A percentile compares a stretch with the other conserved stretches of the same genome.
These are phyloP conservation scores for Fusarium sp. DNA, from an alignment of 2,329 filamentous ascomycete species.

Conservation along the genomic window DNA sequence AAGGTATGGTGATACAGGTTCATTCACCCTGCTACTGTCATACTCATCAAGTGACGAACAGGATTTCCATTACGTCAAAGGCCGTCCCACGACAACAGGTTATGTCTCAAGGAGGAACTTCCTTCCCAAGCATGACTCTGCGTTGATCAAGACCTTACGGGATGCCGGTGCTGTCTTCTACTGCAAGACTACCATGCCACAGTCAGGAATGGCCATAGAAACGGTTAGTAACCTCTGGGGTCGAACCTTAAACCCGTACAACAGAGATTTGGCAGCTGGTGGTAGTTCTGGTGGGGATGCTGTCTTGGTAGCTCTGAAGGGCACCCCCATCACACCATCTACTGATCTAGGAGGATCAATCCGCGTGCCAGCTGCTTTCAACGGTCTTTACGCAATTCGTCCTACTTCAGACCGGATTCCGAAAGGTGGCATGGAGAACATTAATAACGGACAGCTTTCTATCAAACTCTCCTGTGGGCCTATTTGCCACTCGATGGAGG, in stretches of 20 bases:
- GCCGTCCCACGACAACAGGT: constrained; percentile 67
- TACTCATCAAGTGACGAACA: not conserved
- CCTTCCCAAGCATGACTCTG: constrained; percentile 65
- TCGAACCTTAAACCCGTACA: constrained; percentile 72
- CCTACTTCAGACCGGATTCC: constrained; percentile 41
- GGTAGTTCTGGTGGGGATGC: constrained; percentile 71
- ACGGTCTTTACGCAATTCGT: constrained; percentile 48
- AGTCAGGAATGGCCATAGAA: constrained; percentile 66
- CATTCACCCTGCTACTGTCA: not conserved
- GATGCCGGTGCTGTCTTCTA: constrained; percentile 75
- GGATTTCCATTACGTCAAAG: constrained; percentile 59
- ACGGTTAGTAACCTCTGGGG: constrained; percentile 74
- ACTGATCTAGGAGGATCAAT: constrained; percentile 55
- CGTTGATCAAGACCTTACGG: constrained; percentile 69
- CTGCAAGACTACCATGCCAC: constrained; percentile 77
- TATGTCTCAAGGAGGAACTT: constrained; percentile 68
- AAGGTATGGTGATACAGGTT: constrained; percentile 43
- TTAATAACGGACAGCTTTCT: constrained; percentile 35
- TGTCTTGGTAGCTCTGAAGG: constrained; percentile 54
- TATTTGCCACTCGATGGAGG: constrained; percentile 13
- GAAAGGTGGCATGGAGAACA: constrained; percentile 26
- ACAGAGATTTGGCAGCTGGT: constrained; percentile 69
- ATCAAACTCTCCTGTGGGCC: constrained; percentile 62
- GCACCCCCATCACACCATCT: constrained; percentile 51
- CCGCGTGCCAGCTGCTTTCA: constrained; percentile 49